These are phyloP conservation scores for Ceratocystis variospora DNA, from an alignment of 2,329 filamentous ascomycete genomes.

Conservation along the genomic window DNA sequence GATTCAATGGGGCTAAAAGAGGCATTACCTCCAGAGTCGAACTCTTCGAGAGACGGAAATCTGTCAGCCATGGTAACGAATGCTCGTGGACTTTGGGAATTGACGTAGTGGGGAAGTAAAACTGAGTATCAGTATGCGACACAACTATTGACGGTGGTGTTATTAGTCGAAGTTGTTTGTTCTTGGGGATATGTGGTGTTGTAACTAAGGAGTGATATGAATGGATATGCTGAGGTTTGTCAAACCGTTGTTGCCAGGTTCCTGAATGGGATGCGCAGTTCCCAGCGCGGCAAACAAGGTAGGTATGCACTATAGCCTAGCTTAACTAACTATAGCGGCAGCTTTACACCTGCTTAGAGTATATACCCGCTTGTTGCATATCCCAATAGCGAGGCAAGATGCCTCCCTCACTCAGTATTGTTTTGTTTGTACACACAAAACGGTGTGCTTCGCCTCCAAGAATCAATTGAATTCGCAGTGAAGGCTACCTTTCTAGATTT, in stretches of 20 bases:
- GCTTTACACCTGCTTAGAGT: not conserved
- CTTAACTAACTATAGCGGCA: not conserved
- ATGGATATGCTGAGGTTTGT: not conserved
- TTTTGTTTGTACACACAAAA: not conserved
- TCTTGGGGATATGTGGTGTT: not conserved
- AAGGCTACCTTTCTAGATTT: not conserved
- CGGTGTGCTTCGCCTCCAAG: not conserved
- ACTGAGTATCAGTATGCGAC: not conserved
- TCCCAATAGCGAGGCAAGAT: no score
- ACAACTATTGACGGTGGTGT: not conserved
- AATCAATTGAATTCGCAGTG: not conserved
- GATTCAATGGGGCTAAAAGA: not conserved
- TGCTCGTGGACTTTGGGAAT: not conserved
- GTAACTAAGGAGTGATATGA: not conserved
- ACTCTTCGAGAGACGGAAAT: conserved; percentile 68
- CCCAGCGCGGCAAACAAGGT: not conserved
- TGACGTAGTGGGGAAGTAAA: not conserved
- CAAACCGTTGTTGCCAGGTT: conserved; percentile 9
- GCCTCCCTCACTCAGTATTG: not conserved
- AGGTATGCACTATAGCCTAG: not conserved
- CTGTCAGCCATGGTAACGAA: conserved; percentile 51
- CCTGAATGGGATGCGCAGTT: conserved; percentile 8
- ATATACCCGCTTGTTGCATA: not conserved
- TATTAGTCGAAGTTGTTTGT: not conserved
- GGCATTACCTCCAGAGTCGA: conserved; percentile 47